These are phyloP conservation scores for Trichocladium uniseriatum DNA, from an alignment of 495 filamentous ascomycete species.

Conservation along the genomic window DNA sequence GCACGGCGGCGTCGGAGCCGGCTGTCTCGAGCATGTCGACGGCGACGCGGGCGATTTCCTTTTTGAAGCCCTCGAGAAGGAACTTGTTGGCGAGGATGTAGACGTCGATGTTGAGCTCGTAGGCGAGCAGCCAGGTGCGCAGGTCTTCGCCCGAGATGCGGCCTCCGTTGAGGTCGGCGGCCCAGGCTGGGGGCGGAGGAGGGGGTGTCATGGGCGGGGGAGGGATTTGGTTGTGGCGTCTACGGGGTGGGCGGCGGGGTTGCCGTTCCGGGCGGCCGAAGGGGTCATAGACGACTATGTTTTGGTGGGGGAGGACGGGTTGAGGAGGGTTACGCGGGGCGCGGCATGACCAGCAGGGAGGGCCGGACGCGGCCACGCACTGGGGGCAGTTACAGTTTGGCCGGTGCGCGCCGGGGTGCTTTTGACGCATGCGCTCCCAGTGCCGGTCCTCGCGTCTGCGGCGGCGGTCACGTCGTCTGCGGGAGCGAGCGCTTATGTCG, in stretches of 20 bases:
- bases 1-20: conserved; percentile 32
- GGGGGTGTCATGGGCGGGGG: conserved; percentile 1
- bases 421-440: conserved; percentile 31
- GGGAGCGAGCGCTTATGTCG: conserved; percentile 29
- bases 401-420: conserved; percentile 34
- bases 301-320: conserved; percentile 13
- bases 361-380: conserved; percentile 27
- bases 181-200: background rate
- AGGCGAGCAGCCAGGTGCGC: conserved; percentile 37
- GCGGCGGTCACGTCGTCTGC: conserved; percentile 26
- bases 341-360: conserved; percentile 39
- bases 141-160: conserved; percentile 35
- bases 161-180: conserved; percentile 10
- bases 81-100: conserved; percentile 40
- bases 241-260: conserved; percentile 10
- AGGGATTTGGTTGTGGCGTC: conserved; percentile 4
- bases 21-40: conserved; percentile 41
- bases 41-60: conserved; percentile 26
- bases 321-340: conserved; percentile 31
- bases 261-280: conserved; percentile 11
- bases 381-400: conserved; percentile 35
- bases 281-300: conserved; percentile 12
- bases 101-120: conserved; percentile 36
- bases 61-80: conserved; percentile 37
- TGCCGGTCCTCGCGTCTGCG: conserved; percentile 29